Base-by-base conservation (phyloP, 2,329 filamentous ascomycete genomes). In the Aspergillus ruber region DNA sequence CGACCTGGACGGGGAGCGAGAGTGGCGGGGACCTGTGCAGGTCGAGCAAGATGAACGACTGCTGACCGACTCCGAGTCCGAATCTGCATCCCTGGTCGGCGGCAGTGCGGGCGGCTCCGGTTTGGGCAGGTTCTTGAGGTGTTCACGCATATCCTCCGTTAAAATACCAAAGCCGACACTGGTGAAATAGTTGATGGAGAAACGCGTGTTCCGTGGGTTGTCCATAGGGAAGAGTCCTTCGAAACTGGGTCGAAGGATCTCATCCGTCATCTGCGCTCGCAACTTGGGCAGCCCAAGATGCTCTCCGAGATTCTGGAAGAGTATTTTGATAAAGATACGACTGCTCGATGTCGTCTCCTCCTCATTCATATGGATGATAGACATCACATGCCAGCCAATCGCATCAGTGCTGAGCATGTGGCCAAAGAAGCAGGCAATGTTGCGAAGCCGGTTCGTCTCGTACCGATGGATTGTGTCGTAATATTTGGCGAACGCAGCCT, bases 121-220 rank as follows among this genome's bases (percentile, higher is more conserved):
- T 64, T 94, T 93, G 10, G 90, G 90, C 69, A 94, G 82, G 62
- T 90, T 95, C 66, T 90, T 86, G 48, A 98, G 78, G 64, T 85
- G 83, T 61, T 94, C 88, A 67, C 93, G 84, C 89, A 96, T 95
- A 56, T 90, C 87, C 65, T 98, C 93, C 2, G 93, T 98, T 52
- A 98, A 78, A 20, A 82, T 83, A 64, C 93, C 93, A 87, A 98
- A 94, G 49, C 90, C 90, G 60, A 98, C 95, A 61, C 90, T 93
- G 8, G 93, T 98, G 68, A 98, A 97, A 77, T 96, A 98, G 72
- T 98, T 98, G 83, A 98, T 95, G 44, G 90, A 88, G 76, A 98
- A 98, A 46, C 91, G 84, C 35, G 90, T 90, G 69, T 96, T 93
- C 63, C 88, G 84, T 20, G 90, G 82, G 61, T 90, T 88, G 66